Evolutionary conservation across 2,329 filamentous ascomycete species (phyloP), one percentile per base, ranked within the genome.

Genomic region (Cladobotryum protrusum): DNA sequence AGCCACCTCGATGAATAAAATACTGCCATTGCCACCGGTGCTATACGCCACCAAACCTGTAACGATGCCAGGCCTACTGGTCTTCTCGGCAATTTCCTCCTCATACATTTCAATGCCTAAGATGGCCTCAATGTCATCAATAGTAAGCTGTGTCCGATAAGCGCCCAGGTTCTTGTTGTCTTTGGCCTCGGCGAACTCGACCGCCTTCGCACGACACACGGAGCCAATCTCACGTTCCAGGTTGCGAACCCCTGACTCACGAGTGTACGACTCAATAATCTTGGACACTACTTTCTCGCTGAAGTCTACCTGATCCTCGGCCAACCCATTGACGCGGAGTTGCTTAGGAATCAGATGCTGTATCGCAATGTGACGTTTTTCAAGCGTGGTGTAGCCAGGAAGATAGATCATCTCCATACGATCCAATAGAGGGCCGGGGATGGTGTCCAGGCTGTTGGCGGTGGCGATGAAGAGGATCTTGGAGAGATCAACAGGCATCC

Each of bases 401-500:
- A 99, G 80, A 57, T 87, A 81, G 48, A 99, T 96, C 6, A 86
- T 95, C 71, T 99, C 93, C 92, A 99, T 96, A 52, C 93, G 86
- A 69, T 99, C 93, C 12, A 99, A 78, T 3, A 99, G 75, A 15
- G 93, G 91, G n/a, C 90, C 77, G 2, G 93, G 91, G 48, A 99
- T 99, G 1, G 91, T 96, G 62, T 97, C 92, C 19, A 97, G 77
- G 9, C 82, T 89, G 70, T 99, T 99, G 42, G 93, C 93, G 0
- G 93, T 99, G 6, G 93, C 93, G 61, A 99, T 96, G 72, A 99
- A 99, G 11, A 99, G 78, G 18, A 99, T 89, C 70, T 95, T 96
- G 72, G 89, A 95, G 17, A 99, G 77, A 64, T 99, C 93, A 57
- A 97, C 89, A 0, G 93, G 92, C 55, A 96, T 90, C 61, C 91